These are phyloP conservation scores for Fraxinus nigra DNA, from an alignment of 305 asterid species.

Conservation along the genomic window DNA sequence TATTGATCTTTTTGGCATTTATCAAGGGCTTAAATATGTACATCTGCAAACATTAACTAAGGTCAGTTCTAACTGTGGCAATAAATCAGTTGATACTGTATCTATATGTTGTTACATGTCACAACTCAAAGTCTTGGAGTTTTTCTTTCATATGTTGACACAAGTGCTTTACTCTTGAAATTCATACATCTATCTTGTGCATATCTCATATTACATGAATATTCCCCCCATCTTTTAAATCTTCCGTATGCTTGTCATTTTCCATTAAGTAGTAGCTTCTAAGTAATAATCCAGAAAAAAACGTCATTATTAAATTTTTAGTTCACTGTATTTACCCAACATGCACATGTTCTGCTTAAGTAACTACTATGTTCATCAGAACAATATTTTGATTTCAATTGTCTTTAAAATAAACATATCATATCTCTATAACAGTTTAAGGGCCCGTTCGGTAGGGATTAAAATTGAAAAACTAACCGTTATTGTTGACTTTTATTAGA, in stretches of 20 bases:
- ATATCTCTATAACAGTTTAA: neutral
- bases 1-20: constrained; percentile 77
- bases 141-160: neutral
- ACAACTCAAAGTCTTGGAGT: neutral
- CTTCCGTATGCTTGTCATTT: neutral
- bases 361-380: neutral
- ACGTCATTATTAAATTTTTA: neutral
- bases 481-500: too few relatives aligned
- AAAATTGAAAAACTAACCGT: too few relatives aligned
- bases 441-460: too few relatives aligned
- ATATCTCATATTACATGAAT: neutral
- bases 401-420: neutral
- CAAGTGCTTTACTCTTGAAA: neutral
- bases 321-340: neutral
- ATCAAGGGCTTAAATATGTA: constrained; percentile 85
- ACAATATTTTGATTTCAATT: neutral
- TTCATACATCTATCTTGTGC: neutral
- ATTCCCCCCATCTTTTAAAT: neutral
- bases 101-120: neutral
- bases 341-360: neutral
- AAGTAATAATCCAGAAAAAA: neutral
- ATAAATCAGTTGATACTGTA: constrained; percentile 1
- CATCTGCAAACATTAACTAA: constrained; percentile 93
- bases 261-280: neutral
- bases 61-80: constrained; percentile 45